Evolutionary conservation across 2,329 filamentous ascomycete species (phyloP).

Genomic region (Ceratocystis lukuohia): DNA sequence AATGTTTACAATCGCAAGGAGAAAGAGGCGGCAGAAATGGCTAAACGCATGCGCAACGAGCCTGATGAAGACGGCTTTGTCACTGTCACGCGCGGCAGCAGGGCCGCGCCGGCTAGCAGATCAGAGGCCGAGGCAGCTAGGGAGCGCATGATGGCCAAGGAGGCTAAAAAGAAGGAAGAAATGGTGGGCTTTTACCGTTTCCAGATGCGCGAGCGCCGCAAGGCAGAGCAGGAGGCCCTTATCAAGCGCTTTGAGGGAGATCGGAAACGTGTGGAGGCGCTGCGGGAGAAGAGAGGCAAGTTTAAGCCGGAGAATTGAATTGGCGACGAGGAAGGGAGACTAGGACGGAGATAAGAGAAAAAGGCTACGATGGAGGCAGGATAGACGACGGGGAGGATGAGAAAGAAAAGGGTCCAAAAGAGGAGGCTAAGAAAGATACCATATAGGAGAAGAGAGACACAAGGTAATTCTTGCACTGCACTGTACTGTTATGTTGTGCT

Average conservation of each 20-base stretch:
- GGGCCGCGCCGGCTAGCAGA: constrained; percentile 57
- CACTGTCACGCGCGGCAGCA: constrained; percentile 70
- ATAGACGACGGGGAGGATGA: constrained; percentile 28
- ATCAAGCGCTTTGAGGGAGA: constrained; percentile 64
- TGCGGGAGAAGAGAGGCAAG: constrained; percentile 54
- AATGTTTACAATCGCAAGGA: constrained; percentile 61
- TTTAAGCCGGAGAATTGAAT: constrained; percentile 40
- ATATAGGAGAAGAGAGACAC: neutral
- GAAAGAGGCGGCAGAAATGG: constrained; percentile 48
- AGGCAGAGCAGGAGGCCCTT: constrained; percentile 56
- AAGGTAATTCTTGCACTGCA: neutral
- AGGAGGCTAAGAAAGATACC: neutral
- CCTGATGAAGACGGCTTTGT: constrained; percentile 94
- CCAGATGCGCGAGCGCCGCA: constrained; percentile 66
- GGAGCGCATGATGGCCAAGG: constrained; percentile 48
- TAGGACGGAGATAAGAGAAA: neutral
- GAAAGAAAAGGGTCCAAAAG: neutral
- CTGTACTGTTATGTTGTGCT: too few relatives aligned
- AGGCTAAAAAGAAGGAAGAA: constrained; percentile 47
- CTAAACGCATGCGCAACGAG: constrained; percentile 54
- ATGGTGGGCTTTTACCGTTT: constrained; percentile 71
- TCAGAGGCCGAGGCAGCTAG: constrained; percentile 53
- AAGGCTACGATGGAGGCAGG: constrained; percentile 28
- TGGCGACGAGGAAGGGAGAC: constrained; percentile 22
- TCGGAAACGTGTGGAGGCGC: constrained; percentile 54